Evolutionary conservation across 441 rosid genomes (phyloP).

Genomic region (Erodium moschatum): DNA sequence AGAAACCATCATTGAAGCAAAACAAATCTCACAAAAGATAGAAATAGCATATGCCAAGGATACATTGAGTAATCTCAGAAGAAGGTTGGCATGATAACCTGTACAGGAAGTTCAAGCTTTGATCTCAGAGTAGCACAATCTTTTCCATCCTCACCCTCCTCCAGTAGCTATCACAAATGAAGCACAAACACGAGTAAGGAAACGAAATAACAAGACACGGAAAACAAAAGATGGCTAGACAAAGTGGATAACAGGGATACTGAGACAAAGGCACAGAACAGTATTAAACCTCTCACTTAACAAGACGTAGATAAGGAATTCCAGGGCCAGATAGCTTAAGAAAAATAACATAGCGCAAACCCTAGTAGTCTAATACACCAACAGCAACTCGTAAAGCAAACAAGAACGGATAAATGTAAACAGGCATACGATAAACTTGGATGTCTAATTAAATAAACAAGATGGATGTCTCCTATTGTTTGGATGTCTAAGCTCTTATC

Average conservation of each 20-base stretch:
- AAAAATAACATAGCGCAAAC: neutral
- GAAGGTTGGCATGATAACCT: slow-evolving; percentile 41
- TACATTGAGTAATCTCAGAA: neutral
- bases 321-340: slow-evolving; percentile 1
- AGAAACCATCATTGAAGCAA: neutral
- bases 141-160: slow-evolving; percentile 87
- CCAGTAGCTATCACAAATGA: slow-evolving; percentile 55
- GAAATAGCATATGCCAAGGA: neutral
- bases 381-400: neutral
- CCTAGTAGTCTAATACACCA: neutral
- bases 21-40: neutral
- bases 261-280: neutral
- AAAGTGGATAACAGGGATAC: neutral
- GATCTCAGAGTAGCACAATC: slow-evolving; percentile 68
- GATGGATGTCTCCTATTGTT: neutral
- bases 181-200: slow-evolving; percentile 15
- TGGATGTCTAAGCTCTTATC: neutral
- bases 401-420: neutral
- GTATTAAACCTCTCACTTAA: neutral
- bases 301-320: neutral
- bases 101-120: slow-evolving; percentile 98
- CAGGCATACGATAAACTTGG: neutral
- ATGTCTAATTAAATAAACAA: neutral
- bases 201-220: neutral
- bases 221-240: neutral